phyloP scores from a whole-genome alignment of 495 filamentous ascomycete genomes.

The Aspergillus leporis region DNA sequence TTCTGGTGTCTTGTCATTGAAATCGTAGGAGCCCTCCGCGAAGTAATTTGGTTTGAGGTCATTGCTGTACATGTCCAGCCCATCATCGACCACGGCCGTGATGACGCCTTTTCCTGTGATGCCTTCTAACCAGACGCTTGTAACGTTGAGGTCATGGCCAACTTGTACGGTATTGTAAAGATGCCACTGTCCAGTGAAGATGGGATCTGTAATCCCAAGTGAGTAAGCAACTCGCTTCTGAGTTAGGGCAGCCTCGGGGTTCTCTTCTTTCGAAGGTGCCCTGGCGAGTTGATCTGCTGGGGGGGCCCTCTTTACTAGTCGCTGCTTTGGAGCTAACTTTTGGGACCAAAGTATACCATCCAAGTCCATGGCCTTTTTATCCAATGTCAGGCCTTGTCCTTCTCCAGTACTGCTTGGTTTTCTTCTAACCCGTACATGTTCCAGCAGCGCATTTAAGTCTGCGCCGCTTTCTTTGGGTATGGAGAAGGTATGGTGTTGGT shows the following conservation, averaged over 20 bases:
- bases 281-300: conserved; percentile 36
- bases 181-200: conserved; percentile 95
- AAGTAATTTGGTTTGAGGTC: conserved; percentile 93
- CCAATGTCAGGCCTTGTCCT: conserved; percentile 31
- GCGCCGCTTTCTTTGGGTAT: conserved; percentile 52
- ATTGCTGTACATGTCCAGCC: conserved; percentile 94
- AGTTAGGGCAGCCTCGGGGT: conserved; percentile 50
- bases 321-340: conserved; percentile 73
- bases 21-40: conserved; percentile 88
- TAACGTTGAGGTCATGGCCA: conserved; percentile 94
- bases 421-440: conserved; percentile 57
- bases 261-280: conserved; percentile 24
- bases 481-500: conserved; percentile 84
- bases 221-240: conserved; percentile 61
- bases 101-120: conserved; percentile 87
- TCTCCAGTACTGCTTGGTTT: conserved; percentile 56
- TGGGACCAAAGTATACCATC: conserved; percentile 77
- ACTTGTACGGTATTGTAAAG: conserved; percentile 77
- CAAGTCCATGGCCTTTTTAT: conserved; percentile 55
- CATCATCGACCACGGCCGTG: conserved; percentile 94
- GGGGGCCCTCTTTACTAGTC: conserved; percentile 73
- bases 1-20: conserved; percentile 79
- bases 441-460: conserved; percentile 60
- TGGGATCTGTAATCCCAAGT: conserved; percentile 81
- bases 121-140: conserved; percentile 86